Evolutionary conservation across 1,139 yeast genomes (phyloP).

Genomic region (Zygoascus meyerae): DNA sequence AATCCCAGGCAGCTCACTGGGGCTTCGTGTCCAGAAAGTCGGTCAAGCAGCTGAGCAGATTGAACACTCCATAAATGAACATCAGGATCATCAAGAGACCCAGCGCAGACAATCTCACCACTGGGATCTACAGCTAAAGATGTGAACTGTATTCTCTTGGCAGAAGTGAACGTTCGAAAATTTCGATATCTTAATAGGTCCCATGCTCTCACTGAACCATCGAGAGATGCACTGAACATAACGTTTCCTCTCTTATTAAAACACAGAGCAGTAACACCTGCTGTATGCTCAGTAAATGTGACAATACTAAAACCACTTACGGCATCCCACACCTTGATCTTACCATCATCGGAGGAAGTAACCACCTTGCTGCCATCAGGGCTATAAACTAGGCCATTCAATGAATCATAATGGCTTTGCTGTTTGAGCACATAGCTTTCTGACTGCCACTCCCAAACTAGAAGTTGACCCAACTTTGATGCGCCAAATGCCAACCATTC

Average conservation of each 20-base stretch:
- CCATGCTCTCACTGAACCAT: conserved; percentile 98
- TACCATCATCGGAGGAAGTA: conserved; percentile 96
- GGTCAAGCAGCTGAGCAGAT: conserved; percentile 84
- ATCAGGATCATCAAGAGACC: conserved; percentile 83
- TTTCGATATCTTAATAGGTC: conserved; percentile 89
- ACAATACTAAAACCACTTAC: conserved; percentile 87
- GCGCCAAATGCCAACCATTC: conserved; percentile 99
- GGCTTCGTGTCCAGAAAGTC: conserved; percentile 90
- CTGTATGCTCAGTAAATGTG: conserved; percentile 85
- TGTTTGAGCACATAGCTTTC: conserved; percentile 92
- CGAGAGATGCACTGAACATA: conserved; percentile 81
- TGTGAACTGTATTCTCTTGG: conserved; percentile 80
- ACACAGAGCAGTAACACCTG: conserved; percentile 81
- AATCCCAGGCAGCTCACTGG: conserved; percentile 87
- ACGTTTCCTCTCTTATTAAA: conserved; percentile 89
- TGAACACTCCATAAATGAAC: conserved; percentile 97
- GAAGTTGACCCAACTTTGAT: conserved; percentile 78
- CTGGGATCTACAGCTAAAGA: conserved; percentile 94
- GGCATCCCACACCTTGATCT: conserved; percentile 93
- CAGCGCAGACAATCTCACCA: conserved; percentile 95
- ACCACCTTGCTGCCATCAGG: conserved; percentile 93
- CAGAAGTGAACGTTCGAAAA: conserved; percentile 89
- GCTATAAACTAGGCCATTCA: conserved; percentile 78
- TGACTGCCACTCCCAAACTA: conserved; percentile 98
- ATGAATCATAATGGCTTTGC: conserved; percentile 93